Conservation (phyloP, 208 protist species). For the Leishmania tarentolae region DNA sequence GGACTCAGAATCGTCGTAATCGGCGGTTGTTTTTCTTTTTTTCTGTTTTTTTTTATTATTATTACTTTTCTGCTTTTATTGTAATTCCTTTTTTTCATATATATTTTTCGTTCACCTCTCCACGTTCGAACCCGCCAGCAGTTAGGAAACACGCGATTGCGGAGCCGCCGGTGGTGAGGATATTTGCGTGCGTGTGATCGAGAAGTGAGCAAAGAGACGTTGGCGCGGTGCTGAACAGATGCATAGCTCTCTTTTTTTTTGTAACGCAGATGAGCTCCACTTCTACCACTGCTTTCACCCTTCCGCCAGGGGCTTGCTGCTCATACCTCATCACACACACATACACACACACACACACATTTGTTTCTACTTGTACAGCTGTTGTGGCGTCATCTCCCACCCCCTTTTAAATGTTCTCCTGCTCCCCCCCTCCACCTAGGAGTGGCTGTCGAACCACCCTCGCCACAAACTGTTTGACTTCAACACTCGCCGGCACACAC, state of each 20-base stretch:
- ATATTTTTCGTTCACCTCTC: neutral
- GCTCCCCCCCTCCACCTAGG: neutral
- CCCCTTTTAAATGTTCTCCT: no score
- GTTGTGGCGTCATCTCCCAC: neutral
- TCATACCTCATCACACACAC: neutral
- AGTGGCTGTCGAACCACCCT: neutral
- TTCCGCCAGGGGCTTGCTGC: neutral
- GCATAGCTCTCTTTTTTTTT: neutral
- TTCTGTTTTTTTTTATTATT: neutral
- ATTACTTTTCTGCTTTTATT: neutral
- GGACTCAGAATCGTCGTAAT: neutral
- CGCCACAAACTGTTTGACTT: neutral
- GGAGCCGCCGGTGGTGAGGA: neutral
- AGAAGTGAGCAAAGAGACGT: neutral
- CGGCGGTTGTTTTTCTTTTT: neutral
- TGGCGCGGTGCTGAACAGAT: neutral
- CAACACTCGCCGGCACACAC: neutral
- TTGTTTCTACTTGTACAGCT: neutral
- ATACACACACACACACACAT: no score
- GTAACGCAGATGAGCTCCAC: neutral
- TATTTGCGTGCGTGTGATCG: neutral
- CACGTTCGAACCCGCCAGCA: neutral
- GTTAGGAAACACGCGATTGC: neutral
- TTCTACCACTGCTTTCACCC: neutral
- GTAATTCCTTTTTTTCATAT: no score